Evolutionary conservation across 2,329 filamentous ascomycete species (phyloP).

Genomic region (Akanthomyces lecanii): DNA sequence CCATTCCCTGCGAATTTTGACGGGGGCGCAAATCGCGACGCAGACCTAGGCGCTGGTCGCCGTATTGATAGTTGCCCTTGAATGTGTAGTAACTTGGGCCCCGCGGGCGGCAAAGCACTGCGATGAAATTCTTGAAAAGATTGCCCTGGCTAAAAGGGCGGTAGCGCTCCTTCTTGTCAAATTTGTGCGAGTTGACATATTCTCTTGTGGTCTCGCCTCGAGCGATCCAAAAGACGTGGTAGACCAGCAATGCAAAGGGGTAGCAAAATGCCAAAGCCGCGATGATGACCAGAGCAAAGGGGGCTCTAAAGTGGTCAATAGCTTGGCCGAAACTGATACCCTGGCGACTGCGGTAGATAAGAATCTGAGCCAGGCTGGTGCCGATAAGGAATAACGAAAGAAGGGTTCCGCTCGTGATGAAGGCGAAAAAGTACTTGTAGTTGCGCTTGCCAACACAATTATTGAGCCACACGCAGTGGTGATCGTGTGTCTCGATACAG

Average conservation of each 20-base stretch:
- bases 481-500: slow-evolving; percentile 94
- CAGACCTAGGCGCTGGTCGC: slow-evolving; percentile 78
- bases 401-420: slow-evolving; percentile 75
- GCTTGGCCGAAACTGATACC: slow-evolving; percentile 63
- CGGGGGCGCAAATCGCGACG: slow-evolving; percentile 34
- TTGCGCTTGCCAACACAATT: slow-evolving; percentile 96
- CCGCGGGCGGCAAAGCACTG: slow-evolving; percentile 76
- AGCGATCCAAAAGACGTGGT: slow-evolving; percentile 87
- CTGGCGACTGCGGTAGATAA: slow-evolving; percentile 64
- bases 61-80: slow-evolving; percentile 69
- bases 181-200: slow-evolving; percentile 94
- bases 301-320: slow-evolving; percentile 67
- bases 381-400: slow-evolving; percentile 72
- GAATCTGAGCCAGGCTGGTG: slow-evolving; percentile 74
- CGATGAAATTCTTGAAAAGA: slow-evolving; percentile 71
- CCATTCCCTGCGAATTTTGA: slow-evolving; percentile 56
- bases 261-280: slow-evolving; percentile 71
- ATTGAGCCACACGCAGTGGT: slow-evolving; percentile 98
- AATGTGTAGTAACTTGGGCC: slow-evolving; percentile 87
- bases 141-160: slow-evolving; percentile 80
- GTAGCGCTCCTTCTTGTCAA: slow-evolving; percentile 85
- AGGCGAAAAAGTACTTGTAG: slow-evolving; percentile 96
- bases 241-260: slow-evolving; percentile 75
- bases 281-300: slow-evolving; percentile 87
- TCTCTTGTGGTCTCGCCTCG: slow-evolving; percentile 93